phyloP scores from a whole-genome alignment of 2,329 filamentous ascomycete genomes.

The Claviceps arundinis region DNA sequence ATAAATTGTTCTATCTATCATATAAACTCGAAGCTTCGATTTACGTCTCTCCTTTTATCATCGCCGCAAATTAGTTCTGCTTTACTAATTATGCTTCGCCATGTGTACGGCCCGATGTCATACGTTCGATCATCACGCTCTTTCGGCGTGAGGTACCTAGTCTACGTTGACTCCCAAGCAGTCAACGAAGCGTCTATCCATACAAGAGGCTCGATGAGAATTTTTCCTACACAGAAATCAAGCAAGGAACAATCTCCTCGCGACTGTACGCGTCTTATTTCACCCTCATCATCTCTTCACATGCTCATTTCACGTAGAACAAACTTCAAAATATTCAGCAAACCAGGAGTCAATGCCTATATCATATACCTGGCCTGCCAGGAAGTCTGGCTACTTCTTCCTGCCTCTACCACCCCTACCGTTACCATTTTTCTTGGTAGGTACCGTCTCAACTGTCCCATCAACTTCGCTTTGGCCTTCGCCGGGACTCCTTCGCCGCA shows the following conservation, averaged over 20 bases:
- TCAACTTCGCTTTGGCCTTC: constrained; percentile 49
- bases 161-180: not conserved
- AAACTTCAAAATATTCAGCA: not conserved
- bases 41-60: too few relatives aligned
- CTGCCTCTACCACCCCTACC: constrained; percentile 26
- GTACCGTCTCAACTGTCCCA: constrained; percentile 34
- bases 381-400: constrained; percentile 20
- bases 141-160: not conserved
- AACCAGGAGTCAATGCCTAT: not conserved
- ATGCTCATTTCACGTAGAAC: not conserved
- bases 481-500: constrained; percentile 73
- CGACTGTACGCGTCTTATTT: too few relatives aligned
- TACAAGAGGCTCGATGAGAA: not conserved
- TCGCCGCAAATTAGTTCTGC: too few relatives aligned
- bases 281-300: not conserved
- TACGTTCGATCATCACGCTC: not conserved
- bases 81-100: too few relatives aligned
- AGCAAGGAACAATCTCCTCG: not conserved
- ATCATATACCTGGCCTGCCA: not conserved
- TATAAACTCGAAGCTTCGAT: too few relatives aligned
- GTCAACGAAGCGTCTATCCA: not conserved
- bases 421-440: constrained; percentile 25
- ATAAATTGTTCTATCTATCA: too few relatives aligned
- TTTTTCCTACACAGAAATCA: not conserved
- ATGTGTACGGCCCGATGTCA: too few relatives aligned